A percentile compares a stretch with the other conserved stretches of the same genome.
Conservation (phyloP, 2,329 filamentous ascomycete genomes). For the Fusarium dimerum region DNA sequence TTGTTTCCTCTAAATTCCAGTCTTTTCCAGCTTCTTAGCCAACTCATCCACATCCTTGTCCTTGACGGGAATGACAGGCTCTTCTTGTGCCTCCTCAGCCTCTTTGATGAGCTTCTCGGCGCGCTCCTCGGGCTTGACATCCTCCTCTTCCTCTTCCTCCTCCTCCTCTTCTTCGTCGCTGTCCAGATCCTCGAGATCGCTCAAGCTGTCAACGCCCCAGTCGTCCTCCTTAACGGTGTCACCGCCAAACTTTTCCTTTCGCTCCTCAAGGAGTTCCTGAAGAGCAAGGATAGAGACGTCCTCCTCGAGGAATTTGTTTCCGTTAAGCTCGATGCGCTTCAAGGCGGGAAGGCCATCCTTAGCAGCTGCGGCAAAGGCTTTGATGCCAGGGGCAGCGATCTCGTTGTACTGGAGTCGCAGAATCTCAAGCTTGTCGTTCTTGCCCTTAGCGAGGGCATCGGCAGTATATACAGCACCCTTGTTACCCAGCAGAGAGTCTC, state of each 20-base stretch:
- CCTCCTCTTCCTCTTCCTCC: conserved; percentile 69
- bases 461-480: conserved; percentile 77
- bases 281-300: conserved; percentile 71
- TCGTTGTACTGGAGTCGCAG: conserved; percentile 93
- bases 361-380: conserved; percentile 68
- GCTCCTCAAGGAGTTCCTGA: conserved; percentile 70
- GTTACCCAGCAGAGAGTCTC: conserved; percentile 80
- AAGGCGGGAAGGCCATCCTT: conserved; percentile 71
- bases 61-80: conserved; percentile 70
- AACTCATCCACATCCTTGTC: conserved; percentile 81
- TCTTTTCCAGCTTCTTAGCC: conserved; percentile 74
- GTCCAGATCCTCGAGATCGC: conserved; percentile 79
- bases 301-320: conserved; percentile 91
- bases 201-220: conserved; percentile 84
- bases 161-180: conserved; percentile 63
- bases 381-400: conserved; percentile 75
- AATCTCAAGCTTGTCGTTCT: conserved; percentile 77
- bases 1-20: conserved; percentile 47
- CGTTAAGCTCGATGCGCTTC: conserved; percentile 89
- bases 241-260: conserved; percentile 73
- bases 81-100: conserved; percentile 70
- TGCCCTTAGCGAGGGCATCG: conserved; percentile 70
- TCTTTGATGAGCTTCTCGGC: conserved; percentile 70
- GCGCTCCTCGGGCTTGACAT: conserved; percentile 60
- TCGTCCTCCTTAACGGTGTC: conserved; percentile 71